phyloP scores from a whole-genome alignment of 768 basidiomycete genomes.

The Rhizopogon sp. region DNA sequence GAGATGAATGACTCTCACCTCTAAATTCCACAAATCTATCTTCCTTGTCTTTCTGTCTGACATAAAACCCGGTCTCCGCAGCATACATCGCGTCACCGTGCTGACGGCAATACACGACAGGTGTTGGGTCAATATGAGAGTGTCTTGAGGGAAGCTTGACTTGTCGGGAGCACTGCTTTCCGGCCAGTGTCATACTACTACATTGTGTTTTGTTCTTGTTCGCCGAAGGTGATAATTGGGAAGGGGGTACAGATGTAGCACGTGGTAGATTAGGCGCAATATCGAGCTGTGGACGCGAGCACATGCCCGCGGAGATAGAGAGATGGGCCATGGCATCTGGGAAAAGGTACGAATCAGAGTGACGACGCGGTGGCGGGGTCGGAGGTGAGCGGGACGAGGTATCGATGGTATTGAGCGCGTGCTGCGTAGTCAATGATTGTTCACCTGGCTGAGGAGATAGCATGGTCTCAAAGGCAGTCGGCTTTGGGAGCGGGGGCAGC shows the following conservation, averaged over 20 bases:
- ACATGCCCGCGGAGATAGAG: slow-evolving; percentile 2
- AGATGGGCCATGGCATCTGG: slow-evolving; percentile 4
- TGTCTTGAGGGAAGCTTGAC: slow-evolving; percentile 40
- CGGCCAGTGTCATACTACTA: slow-evolving; percentile 58
- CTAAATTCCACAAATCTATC: slow-evolving; percentile 52
- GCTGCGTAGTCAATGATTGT: slow-evolving; percentile 33
- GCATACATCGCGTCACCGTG: slow-evolving; percentile 52
- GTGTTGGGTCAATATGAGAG: slow-evolving; percentile 19
- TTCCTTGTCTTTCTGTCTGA: slow-evolving; percentile 33
- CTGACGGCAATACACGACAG: slow-evolving; percentile 54
- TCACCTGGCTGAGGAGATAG: slow-evolving; percentile 28
- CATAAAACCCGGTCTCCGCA: slow-evolving; percentile 50
- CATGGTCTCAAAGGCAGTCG: slow-evolving; percentile 25
- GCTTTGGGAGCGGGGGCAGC: slow-evolving; percentile 18
- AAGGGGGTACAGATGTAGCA: slow-evolving; percentile 11
- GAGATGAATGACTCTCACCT: slow-evolving; percentile 31
- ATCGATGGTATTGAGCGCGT: slow-evolving; percentile 19
- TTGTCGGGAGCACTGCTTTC: slow-evolving; percentile 54
- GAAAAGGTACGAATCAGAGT: slow-evolving; percentile 24
- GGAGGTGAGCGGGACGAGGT: slow-evolving; percentile 11
- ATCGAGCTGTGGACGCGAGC: slow-evolving; percentile 7
- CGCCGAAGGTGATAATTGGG: slow-evolving; percentile 14
- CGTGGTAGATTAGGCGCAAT: slow-evolving; percentile 18
- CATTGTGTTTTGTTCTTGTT: slow-evolving; percentile 40
- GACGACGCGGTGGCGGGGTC: slow-evolving; percentile 25